Evolutionary conservation across 768 basidiomycete genomes (phyloP), one percentile per base, ranked within the genome.

Genomic region (Galerina marginata): DNA sequence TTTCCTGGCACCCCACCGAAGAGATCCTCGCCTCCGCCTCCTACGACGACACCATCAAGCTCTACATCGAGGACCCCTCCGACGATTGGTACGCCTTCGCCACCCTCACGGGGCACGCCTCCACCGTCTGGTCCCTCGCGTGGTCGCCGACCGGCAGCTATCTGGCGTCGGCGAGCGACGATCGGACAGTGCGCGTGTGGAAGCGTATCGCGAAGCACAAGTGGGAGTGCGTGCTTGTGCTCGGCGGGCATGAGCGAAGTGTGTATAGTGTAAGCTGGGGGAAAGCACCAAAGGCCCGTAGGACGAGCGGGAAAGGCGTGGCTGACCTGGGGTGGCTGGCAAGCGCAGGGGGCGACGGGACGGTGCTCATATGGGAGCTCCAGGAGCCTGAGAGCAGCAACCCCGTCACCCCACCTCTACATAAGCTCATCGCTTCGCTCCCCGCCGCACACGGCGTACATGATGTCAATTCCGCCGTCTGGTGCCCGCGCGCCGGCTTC

Each of bases 11-110:
- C 77, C 96, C 97, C 6, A 84, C 79, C 4, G 95, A 98, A 79
- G 96, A 99, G 92, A 93, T 98, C 62, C 88, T 99, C 56, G 96
- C 96, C 26, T 98, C 96, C 2, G 93, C 88, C 3, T 98, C 96
- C 0, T 99, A 99, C 76, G 97, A 99, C 70, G 96, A 98, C 66
- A 94, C 92, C 2, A 91, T 99, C 72, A 94, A 93, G 61, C 85
- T 99, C 29, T 95, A 96, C 74, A 76, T 92, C 55, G 95, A 99
- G 67, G 96, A 98, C 71, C 94, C 94, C 0, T 86, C 86, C 26
- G 93, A 96, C 62, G 97, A 99, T 72, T 99, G 97, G 95, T 92
- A 85, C 67, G 90, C 89, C 68, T 91, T 95, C 63, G 73, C 86
- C 59, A 96, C 95, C 1, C 81, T 98, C 3, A 82, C 82, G 0